Conservation (phyloP, 805 yeast species). For the Cyberlindnera subsufficiens region DNA sequence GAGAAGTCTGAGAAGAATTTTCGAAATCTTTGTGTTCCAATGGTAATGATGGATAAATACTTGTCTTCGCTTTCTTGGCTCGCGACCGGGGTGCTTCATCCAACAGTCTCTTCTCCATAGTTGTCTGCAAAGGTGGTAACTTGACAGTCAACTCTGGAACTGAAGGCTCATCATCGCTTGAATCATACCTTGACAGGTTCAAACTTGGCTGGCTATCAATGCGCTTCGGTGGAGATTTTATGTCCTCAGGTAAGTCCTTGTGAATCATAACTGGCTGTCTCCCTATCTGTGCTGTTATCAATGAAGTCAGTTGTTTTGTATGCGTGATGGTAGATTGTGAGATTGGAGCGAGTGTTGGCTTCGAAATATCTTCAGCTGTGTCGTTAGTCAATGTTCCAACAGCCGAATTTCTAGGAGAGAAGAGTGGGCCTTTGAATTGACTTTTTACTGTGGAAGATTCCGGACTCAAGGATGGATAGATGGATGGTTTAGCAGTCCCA, state of each 20-base stretch:
- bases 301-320: not conserved
- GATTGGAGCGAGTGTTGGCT: not conserved
- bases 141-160: slow-evolving; percentile 20
- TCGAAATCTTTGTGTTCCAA: too few species aligned
- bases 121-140: not conserved
- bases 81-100: not conserved
- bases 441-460: not conserved
- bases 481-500: not conserved
- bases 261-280: not conserved
- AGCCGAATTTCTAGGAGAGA: too few species aligned
- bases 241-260: not conserved
- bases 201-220: not conserved
- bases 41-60: not conserved
- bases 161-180: slow-evolving; percentile 21
- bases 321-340: slow-evolving; percentile 1
- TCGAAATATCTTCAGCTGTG: not conserved
- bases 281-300: not conserved
- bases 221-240: not conserved
- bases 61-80: not conserved
- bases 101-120: not conserved
- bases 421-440: too few species aligned
- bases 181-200: slow-evolving; percentile 12
- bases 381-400: too few species aligned
- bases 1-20: too few species aligned
- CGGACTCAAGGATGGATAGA: not conserved